Base-by-base conservation (phyloP, 2,329 filamentous ascomycete species). In the Epichloe uncinata region DNA sequence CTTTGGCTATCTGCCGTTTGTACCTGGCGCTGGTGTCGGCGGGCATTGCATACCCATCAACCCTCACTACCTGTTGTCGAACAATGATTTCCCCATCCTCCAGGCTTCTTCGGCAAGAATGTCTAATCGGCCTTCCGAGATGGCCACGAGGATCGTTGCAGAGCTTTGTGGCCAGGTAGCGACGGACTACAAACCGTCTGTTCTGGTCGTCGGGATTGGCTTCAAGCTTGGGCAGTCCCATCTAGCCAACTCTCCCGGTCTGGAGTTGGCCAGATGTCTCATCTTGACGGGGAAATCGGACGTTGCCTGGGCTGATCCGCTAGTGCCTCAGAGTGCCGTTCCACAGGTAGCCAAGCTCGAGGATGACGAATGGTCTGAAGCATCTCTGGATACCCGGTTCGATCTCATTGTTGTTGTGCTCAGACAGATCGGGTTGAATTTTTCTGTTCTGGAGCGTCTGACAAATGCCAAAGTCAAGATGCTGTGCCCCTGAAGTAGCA, bases 11-110 rank as follows among this genome's bases (percentile, higher is more conserved):
- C 66, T 70, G 53, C 67, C 74, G 0, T 72, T 70, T 57, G 60
- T 60, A 0, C 73, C 75, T 0, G 66, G 70, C 1, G 59, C 74
- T 1, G 75, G 74, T 9, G 74, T 78, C 4, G 75, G 75, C 1
- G 74, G 75, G 0, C 74, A 78, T 58, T 78, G 75, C 53, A 78
- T 78, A 51, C 75, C 75, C 0, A 68, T 78, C 53, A 78, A 78
- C 51, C 75, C 74, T 0, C 70, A 70, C 61, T 78, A 78, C 54
- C 62, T 78, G 16, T 61, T 78, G 9, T 68, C 68, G 20, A 75
- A 71, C 55, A 70, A 63, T 54, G 57, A 62, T 4, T 69, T 77
- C 44, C 74, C 74, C 3, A 58, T 78, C 0, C 61, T 77, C 3
- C 56, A 68, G 43, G 58, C 63, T 2, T 73, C 72, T 0, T 67